Evolutionary conservation across 805 yeast species (phyloP).

Genomic region (Nakazawaea siamensis): DNA sequence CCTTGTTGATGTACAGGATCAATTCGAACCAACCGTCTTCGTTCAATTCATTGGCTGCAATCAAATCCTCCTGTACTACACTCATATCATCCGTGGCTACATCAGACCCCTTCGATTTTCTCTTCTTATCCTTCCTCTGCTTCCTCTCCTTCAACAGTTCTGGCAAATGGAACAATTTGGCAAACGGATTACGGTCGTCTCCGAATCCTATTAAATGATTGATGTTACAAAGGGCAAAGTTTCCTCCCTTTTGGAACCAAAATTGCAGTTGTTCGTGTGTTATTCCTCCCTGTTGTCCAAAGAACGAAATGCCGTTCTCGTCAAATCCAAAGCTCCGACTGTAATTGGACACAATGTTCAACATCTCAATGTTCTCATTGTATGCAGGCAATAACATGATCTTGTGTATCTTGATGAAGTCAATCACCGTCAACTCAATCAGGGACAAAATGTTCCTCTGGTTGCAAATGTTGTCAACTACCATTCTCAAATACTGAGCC

Average conservation of each 20-base stretch:
- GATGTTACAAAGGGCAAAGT: conserved; percentile 70
- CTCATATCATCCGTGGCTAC: conserved; percentile 19
- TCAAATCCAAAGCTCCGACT: conserved; percentile 64
- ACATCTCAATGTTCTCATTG: conserved; percentile 43
- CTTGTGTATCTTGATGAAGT: conserved; percentile 59
- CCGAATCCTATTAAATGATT: conserved; percentile 75
- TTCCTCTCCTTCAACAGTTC: conserved; percentile 64
- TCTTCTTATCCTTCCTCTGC: conserved; percentile 62
- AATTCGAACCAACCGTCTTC: conserved; percentile 48
- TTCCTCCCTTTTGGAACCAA: conserved; percentile 71
- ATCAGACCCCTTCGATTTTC: conserved; percentile 25
- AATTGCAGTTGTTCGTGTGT: conserved; percentile 45
- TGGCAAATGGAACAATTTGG: conserved; percentile 62
- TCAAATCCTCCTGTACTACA: conserved; percentile 14
- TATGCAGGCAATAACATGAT: conserved; percentile 54
- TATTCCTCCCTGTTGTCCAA: conserved; percentile 33
- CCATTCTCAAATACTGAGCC: conserved; percentile 66
- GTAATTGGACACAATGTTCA: conserved; percentile 54
- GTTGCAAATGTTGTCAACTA: conserved; percentile 71
- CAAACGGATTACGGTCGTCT: conserved; percentile 67
- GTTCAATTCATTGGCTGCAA: conserved; percentile 21
- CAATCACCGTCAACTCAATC: conserved; percentile 52
- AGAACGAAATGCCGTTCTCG: conserved; percentile 54
- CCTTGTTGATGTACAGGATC: conserved; percentile 47
- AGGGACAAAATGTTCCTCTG: conserved; percentile 51